Conservation (phyloP, 192 early-diverging fungal species). For the Backusella circina region DNA sequence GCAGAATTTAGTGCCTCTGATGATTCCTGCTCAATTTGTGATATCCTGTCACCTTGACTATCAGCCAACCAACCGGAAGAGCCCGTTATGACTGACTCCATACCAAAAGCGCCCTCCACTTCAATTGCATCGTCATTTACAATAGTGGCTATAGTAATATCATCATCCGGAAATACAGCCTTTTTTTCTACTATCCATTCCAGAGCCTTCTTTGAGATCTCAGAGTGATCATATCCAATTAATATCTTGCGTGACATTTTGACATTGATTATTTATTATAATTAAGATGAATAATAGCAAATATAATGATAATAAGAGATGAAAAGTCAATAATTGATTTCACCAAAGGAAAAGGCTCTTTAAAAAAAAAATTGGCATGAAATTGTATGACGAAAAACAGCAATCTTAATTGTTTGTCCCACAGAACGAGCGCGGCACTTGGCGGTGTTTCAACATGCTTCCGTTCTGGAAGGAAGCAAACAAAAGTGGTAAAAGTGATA, state of each 20-base stretch:
- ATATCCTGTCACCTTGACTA: conserved; percentile 2
- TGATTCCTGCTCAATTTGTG: conserved; percentile 15
- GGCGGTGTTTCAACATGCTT: neutral
- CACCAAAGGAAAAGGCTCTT: neutral
- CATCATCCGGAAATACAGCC: conserved; percentile 8
- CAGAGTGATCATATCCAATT: conserved; percentile 17
- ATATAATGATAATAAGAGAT: neutral
- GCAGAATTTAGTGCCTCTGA: conserved; percentile 4
- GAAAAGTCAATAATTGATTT: neutral
- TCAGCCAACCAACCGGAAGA: conserved; percentile 8
- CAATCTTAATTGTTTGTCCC: neutral
- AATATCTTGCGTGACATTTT: conserved; percentile 11
- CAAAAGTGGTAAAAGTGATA: neutral
- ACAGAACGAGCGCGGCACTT: neutral
- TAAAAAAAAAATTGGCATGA: neutral
- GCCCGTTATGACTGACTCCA: conserved; percentile 4
- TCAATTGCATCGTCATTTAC: conserved; percentile 15
- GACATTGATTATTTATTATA: neutral
- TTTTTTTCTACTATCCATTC: conserved; percentile 14
- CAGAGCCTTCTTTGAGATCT: conserved; percentile 3
- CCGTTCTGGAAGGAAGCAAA: neutral
- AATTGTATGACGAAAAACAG: neutral
- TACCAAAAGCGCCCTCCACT: conserved; percentile 12
- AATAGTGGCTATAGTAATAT: conserved; percentile 5
- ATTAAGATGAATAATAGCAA: neutral